These are phyloP conservation scores for Stramenopiles sp. DNA, from an alignment of 352 stramenopile species.

Conservation along the genomic window DNA sequence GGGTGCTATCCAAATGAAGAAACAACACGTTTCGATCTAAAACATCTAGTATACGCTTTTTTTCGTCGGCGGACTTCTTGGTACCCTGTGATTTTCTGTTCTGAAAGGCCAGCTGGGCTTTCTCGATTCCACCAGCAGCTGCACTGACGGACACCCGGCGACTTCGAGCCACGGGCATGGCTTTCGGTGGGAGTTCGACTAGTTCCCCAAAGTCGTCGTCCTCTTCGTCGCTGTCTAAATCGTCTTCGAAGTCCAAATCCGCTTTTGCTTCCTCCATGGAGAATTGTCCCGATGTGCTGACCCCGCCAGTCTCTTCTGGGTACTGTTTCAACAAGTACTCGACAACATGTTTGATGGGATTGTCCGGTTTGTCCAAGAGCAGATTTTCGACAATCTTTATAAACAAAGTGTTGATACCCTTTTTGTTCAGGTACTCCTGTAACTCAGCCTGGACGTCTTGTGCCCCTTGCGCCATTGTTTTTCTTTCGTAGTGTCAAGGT, in stretches of 20 bases:
- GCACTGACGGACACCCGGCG: constrained; percentile 60
- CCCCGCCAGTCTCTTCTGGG: constrained; percentile 43
- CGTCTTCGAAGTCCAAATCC: constrained; percentile 57
- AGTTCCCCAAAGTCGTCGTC: constrained; percentile 50
- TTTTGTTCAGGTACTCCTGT: constrained; percentile 67
- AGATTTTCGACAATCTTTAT: constrained; percentile 71
- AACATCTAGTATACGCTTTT: constrained; percentile 47
- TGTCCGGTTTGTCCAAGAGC: constrained; percentile 60
- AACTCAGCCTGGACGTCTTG: constrained; percentile 62
- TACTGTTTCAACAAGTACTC: constrained; percentile 64
- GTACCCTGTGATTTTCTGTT: constrained; percentile 5
- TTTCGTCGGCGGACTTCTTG: constrained; percentile 47
- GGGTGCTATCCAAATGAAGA: not conserved
- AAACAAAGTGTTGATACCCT: constrained; percentile 71
- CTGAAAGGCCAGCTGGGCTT: not conserved
- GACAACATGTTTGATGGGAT: constrained; percentile 61
- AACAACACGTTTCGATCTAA: constrained; percentile 25
- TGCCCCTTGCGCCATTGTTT: constrained; percentile 44
- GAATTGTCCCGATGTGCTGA: constrained; percentile 15
- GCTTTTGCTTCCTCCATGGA: constrained; percentile 39
- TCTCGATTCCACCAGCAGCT: constrained; percentile 41
- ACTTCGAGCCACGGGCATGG: constrained; percentile 47
- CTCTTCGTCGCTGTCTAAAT: constrained; percentile 40
- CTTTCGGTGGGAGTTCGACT: constrained; percentile 32
- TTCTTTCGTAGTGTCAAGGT: too few relatives aligned